Base-by-base conservation (phyloP, 2,329 filamentous ascomycete species). In the Diaporthe sp. region DNA sequence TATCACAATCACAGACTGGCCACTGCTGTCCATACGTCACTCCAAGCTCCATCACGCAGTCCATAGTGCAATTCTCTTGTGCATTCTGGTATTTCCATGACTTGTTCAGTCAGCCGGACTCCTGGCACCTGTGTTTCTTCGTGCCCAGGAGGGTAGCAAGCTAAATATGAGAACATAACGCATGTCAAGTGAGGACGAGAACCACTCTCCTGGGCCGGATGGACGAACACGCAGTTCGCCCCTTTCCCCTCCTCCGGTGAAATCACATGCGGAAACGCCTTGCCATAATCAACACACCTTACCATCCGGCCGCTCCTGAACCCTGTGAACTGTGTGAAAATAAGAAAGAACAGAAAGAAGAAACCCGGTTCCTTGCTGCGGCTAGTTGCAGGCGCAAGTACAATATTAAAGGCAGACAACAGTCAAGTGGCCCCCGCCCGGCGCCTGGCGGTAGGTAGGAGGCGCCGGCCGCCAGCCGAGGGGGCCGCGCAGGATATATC, bases 221-320 rank as follows among this genome's bases (percentile, higher is more conserved):
- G 32, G 42, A 44, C 25, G 32, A 17, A 32, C 22, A 25, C 55
- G 5, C 55, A 37, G 32, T 25, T 17, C 22, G 27, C 32, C 22
- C 22, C 32, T 22, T 25, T 10, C 35, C 35, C 17, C 22, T 2
- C 42, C 51, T 10, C 51, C 17, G 25, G n/a, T 27, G 10, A 44
- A 32, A 70, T 70, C 35, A 30, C 56, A 56, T 71, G 32, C 61
- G 22, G 27, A 50, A 51, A 73, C 56, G 66, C 72, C 66, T 73
- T n/a, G 66, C 68, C 51, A 44, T 66, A 44, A 51, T 47, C 69
- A 37, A 35, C 32, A 37, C 17, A 35, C 6, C 30, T 42, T 55
- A 27, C 30, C 35, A 65, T 13, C 39, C 42, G 19, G 7, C 39
- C 39, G 59, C 39, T 65, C 27, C 39, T 30, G 39, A 32, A 4